Percentiles rank a stretch among this genome's conserved stretches.
Conservation (phyloP, 2,329 filamentous ascomycete genomes). For the Penicillium glabrum region DNA sequence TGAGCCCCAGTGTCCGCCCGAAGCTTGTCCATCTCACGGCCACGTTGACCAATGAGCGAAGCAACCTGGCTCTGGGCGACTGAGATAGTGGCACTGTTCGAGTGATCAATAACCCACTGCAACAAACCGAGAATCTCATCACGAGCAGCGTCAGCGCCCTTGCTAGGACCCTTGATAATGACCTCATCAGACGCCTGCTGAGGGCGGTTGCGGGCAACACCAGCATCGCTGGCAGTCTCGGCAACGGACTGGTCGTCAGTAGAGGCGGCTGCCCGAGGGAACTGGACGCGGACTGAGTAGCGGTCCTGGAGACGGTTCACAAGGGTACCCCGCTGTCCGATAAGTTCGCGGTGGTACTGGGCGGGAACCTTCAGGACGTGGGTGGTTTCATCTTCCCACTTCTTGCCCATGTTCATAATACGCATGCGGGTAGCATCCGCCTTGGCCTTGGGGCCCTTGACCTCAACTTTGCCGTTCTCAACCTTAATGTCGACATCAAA, state of each 20-base stretch:
- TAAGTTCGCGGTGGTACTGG: constrained; percentile 91
- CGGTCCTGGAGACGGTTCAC: constrained; percentile 90
- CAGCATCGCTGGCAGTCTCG: constrained; percentile 68
- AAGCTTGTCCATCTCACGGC: constrained; percentile 86
- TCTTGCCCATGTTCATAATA: constrained; percentile 75
- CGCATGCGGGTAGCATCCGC: constrained; percentile 81
- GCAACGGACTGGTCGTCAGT: constrained; percentile 70
- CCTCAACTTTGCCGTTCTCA: constrained; percentile 88
- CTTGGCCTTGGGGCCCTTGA: constrained; percentile 95
- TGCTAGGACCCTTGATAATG: constrained; percentile 84
- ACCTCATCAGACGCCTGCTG: constrained; percentile 87
- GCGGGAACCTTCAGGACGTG: constrained; percentile 86
- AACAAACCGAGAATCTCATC: constrained; percentile 87
- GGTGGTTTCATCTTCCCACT: constrained; percentile 86
- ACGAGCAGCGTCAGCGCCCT: constrained; percentile 85
- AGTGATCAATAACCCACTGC: constrained; percentile 88
- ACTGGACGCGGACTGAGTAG: constrained; percentile 94
- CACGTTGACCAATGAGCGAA: constrained; percentile 88
- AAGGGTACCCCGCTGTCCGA: constrained; percentile 81
- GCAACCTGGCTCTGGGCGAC: constrained; percentile 91
- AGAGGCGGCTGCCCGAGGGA: constrained; percentile 63
- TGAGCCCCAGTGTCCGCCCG: constrained; percentile 80
- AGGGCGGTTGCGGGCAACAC: constrained; percentile 59
- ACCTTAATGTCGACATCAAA: constrained; percentile 81
- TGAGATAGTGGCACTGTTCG: constrained; percentile 72